Conservation (phyloP, 768 basidiomycete species). For the Baorangia bicolor region DNA sequence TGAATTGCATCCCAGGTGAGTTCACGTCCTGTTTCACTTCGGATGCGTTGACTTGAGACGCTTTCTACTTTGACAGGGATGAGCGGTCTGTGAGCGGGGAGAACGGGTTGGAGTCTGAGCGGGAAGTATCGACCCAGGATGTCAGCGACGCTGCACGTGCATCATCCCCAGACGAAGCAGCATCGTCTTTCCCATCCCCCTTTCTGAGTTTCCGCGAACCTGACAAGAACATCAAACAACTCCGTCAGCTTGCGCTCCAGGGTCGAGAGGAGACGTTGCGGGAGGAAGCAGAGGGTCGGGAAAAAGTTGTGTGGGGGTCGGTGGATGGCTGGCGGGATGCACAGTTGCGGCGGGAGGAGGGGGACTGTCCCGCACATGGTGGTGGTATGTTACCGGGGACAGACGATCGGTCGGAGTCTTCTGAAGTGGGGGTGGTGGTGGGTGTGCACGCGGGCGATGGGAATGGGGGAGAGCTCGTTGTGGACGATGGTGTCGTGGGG, state of each 20-base stretch:
- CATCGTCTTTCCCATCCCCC: slow-evolving; percentile 15
- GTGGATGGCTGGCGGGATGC: slow-evolving; percentile 2
- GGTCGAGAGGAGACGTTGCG: slow-evolving; percentile 44
- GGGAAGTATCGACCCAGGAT: neutral
- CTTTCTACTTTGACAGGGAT: neutral
- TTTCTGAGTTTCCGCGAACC: slow-evolving; percentile 36
- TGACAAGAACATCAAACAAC: slow-evolving; percentile 32
- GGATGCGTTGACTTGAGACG: neutral
- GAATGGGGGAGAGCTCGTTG: neutral
- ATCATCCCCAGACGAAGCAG: neutral
- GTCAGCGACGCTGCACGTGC: neutral
- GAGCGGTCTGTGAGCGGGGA: neutral
- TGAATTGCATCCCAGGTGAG: slow-evolving; percentile 4
- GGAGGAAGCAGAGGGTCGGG: slow-evolving; percentile 42
- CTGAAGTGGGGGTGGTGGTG: neutral
- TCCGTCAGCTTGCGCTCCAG: slow-evolving; percentile 47
- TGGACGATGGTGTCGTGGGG: neutral
- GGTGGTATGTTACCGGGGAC: slow-evolving; percentile 10
- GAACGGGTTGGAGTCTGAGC: neutral
- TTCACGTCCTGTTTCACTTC: neutral
- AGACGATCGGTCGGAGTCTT: neutral
- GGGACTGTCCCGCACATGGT: neutral
- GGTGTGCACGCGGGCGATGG: neutral
- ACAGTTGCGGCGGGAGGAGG: neutral
- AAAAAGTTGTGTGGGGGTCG: slow-evolving; percentile 44